Percentiles rank a stretch among this genome's conserved stretches.
Conservation (phyloP, 1,139 yeast species). For the Scheffersomyces illinoinensis region DNA sequence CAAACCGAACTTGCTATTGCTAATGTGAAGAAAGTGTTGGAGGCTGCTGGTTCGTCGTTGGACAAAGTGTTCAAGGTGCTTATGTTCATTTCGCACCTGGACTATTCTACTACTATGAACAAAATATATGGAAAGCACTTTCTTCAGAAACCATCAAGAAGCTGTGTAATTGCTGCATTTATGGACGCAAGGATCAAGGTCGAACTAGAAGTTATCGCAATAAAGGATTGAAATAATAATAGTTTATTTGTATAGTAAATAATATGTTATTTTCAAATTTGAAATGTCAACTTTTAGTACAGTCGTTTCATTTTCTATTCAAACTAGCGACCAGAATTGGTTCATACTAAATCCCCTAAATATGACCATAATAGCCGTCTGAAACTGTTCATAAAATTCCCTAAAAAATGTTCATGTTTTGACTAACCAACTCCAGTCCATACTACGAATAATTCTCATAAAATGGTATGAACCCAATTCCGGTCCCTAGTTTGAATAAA, state of each 20-base stretch:
- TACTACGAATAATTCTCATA: too few relatives aligned
- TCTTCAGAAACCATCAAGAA: conserved; percentile 54
- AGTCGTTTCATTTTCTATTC: too few relatives aligned
- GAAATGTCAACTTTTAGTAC: background rate
- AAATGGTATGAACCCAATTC: too few relatives aligned
- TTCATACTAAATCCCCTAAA: too few relatives aligned
- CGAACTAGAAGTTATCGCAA: conserved; percentile 37
- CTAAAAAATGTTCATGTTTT: too few relatives aligned
- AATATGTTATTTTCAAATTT: too few relatives aligned
- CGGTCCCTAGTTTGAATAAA: too few relatives aligned
- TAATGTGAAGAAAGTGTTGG: conserved; percentile 45
- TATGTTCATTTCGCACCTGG: conserved; percentile 49
- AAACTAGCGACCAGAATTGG: too few relatives aligned
- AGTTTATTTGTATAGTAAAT: background rate
- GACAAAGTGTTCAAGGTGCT: conserved; percentile 54
- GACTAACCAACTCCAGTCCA: too few relatives aligned
- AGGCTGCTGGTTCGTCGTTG: conserved; percentile 49
- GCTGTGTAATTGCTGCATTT: conserved; percentile 43
- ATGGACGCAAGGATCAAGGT: conserved; percentile 38
- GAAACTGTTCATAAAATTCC: too few relatives aligned
- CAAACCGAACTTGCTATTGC: conserved; percentile 50
- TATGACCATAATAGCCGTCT: too few relatives aligned
- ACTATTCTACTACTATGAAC: conserved; percentile 47
- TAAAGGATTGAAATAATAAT: conserved; percentile 16
- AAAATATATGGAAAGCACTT: conserved; percentile 48